Percentiles rank a stretch among this genome's conserved stretches.
Conservation (phyloP, 371 early-diverging fungal species). For the Entomophthora muscae region DNA sequence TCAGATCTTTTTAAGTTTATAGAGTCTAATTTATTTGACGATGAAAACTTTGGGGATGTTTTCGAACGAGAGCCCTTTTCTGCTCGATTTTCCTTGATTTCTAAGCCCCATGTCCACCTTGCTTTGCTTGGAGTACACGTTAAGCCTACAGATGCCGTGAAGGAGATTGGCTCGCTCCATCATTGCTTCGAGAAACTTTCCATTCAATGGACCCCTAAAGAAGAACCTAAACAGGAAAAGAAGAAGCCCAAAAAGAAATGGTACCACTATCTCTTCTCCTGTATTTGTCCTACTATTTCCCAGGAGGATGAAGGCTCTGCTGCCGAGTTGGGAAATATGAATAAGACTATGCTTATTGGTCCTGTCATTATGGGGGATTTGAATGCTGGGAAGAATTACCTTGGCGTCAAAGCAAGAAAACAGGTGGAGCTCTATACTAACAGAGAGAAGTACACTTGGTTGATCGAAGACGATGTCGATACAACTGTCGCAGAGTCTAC, state of each 20-base stretch:
- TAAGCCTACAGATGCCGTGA: slow-evolving; percentile 4
- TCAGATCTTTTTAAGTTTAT: background rate
- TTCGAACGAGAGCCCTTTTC: slow-evolving; percentile 7
- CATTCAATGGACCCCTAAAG: background rate
- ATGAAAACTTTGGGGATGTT: background rate
- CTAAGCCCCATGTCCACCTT: background rate
- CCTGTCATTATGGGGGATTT: slow-evolving; percentile 7
- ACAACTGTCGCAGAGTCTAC: background rate
- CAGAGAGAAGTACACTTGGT: slow-evolving; percentile 1
- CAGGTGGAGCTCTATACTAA: background rate
- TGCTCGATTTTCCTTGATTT: background rate
- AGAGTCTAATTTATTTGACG: background rate
- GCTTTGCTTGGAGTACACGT: background rate
- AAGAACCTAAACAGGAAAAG: no score
- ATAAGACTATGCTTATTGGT: background rate
- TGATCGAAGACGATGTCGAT: slow-evolving; percentile 3
- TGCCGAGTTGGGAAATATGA: background rate
- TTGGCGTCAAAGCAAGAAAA: background rate
- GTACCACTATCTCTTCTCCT: background rate
- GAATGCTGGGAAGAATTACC: slow-evolving; percentile 2
- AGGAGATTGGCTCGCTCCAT: background rate
- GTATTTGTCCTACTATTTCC: background rate
- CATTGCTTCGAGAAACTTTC: background rate
- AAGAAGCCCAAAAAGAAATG: no score
- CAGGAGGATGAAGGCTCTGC: background rate